phyloP scores from a whole-genome alignment of 306 rosid species.

The Prunus armeniaca region DNA sequence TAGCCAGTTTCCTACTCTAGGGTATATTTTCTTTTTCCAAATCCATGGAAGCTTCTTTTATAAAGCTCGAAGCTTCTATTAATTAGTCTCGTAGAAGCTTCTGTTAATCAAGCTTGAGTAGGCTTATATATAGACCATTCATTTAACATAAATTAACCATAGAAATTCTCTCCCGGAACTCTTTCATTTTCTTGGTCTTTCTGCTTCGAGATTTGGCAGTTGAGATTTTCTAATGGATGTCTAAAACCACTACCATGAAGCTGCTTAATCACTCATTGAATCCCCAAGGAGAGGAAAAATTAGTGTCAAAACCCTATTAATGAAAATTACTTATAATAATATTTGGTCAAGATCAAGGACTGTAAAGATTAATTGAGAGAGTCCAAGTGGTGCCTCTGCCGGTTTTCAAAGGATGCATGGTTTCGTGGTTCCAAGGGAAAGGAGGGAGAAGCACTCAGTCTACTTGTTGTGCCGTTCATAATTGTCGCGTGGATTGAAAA shows the following conservation, averaged over 20 bases:
- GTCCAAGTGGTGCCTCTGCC: neutral
- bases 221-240: too few relatives aligned
- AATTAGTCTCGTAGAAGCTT: too few relatives aligned
- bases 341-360: neutral
- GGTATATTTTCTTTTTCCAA: neutral
- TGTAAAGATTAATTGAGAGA: neutral
- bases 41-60: neutral
- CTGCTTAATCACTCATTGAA: neutral
- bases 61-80: neutral
- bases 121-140: too few relatives aligned
- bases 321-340: neutral
- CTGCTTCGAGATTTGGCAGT: too few relatives aligned
- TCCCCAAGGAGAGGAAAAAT: neutral
- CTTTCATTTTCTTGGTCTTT: too few relatives aligned
- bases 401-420: neutral
- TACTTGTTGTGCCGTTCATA: neutral
- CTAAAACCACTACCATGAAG: too few relatives aligned
- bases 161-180: too few relatives aligned
- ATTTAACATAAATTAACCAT: too few relatives aligned
- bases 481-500: neutral
- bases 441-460: neutral
- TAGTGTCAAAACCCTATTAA: neutral
- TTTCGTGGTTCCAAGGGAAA: too few relatives aligned
- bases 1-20: neutral
- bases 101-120: too few relatives aligned